Evolutionary conservation across 2,329 filamentous ascomycete genomes (phyloP), one percentile per base, ranked within the genome.

Genomic region (Aspergillus awamori): DNA sequence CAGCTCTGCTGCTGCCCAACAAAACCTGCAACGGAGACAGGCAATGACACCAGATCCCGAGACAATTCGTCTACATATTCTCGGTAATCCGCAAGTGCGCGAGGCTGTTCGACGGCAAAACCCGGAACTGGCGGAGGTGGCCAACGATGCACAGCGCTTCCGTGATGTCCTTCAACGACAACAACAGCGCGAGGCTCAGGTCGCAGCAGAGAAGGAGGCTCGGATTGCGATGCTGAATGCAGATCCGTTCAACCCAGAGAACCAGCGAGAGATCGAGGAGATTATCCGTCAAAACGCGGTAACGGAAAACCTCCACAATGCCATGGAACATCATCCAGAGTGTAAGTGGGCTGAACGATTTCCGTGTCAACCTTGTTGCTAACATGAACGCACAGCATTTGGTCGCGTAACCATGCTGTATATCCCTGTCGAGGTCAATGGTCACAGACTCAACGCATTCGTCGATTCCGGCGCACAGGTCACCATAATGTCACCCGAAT

Each of bases 381-480:
- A 62, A 58, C 52, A 22, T 36, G 54, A 39, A 26, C 26, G 58
- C 54, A 49, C 59, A 97, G 93, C 95, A 28, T 99, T 99, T 73
- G 95, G 92, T 57, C 87, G 91, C 69, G 95, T 99, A 43, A 93
- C 94, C 69, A 95, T 99, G 89, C 86, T 99, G 52, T 99, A 99
- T 78, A 90, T 98, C 68, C 89, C 96, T 72, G 93, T 97, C 63
- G 91, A 96, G 75, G 95, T 99, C 70, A 99, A 99, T 77, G 90
- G 91, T 11, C 86, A 92, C 69, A 91, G 91, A 60, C 89, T 99
- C 70, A 98, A 97, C 81, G 95, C 94, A 2, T 90, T 99, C 68
- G 95, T 99, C 62, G 95, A 99, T 77, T 98, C 95, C 2, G 95
- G 95, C 63, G 95, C 95, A 24, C 95, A 99, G 80, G 93, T 94